Conservation (phyloP, 2,329 filamentous ascomycete species). For the Cladorrhinum sp. region DNA sequence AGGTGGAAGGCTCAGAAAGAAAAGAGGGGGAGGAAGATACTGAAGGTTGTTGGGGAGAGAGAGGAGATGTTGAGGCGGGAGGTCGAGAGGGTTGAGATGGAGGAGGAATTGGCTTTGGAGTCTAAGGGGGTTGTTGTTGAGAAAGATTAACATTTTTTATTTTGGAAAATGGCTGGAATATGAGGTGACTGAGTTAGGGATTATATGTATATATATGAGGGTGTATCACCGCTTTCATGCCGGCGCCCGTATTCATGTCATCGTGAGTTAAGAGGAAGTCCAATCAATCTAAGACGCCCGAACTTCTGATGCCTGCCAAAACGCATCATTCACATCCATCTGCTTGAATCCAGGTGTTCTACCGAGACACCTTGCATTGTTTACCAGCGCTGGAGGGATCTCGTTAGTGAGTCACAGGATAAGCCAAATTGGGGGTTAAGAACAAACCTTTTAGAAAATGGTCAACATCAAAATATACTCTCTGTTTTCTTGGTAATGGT, state of each 20-base stretch:
- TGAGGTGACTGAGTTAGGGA: too few relatives aligned
- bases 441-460: not conserved
- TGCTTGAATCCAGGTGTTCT: constrained; percentile 32
- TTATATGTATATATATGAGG: too few relatives aligned
- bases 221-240: too few relatives aligned
- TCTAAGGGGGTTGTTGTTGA: not conserved
- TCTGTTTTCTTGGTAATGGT: not conserved
- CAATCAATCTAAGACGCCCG: not conserved
- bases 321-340: constrained; percentile 31
- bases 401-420: too few relatives aligned
- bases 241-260: too few relatives aligned
- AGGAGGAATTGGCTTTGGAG: not conserved
- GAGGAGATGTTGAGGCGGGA: not conserved
- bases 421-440: too few relatives aligned
- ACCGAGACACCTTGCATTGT: constrained; percentile 31
- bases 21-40: constrained; percentile 5
- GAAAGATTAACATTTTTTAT: too few relatives aligned
- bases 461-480: not conserved
- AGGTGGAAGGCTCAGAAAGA: constrained; percentile 1
- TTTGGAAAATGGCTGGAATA: too few relatives aligned
- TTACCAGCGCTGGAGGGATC: constrained; percentile 32
- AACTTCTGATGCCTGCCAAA: constrained; percentile 22
- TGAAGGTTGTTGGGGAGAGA: not conserved
- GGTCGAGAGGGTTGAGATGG: not conserved
- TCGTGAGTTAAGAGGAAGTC: not conserved